A percentile compares a stretch with the other conserved stretches of the same genome.
Evolutionary conservation across 768 basidiomycete species (phyloP).

Genomic region (Mycena galopus): DNA sequence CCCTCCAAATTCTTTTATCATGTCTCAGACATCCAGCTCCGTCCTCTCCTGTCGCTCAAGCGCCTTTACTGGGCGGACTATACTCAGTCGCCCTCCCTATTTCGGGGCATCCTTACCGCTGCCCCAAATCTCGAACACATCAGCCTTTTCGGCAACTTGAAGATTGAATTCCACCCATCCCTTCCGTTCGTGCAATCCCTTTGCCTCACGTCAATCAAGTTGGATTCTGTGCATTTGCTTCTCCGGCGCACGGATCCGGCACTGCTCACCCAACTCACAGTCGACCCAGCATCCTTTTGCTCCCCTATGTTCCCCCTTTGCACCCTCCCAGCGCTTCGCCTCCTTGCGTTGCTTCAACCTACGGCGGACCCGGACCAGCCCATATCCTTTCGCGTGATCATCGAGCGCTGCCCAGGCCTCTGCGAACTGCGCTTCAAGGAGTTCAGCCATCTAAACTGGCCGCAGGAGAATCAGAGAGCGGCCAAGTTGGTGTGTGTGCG

Average conservation of each 20-base stretch:
- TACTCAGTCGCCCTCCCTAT: not conserved
- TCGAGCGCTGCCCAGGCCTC: not conserved
- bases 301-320: not conserved
- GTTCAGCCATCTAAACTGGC: not conserved
- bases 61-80: not conserved
- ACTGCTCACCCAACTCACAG: not conserved
- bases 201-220: not conserved
- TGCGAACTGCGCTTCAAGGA: not conserved
- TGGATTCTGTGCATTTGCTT: not conserved
- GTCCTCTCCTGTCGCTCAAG: not conserved
- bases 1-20: too few species aligned
- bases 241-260: not conserved
- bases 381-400: not conserved
- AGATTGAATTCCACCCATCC: not conserved
- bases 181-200: not conserved
- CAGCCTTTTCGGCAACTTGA: not conserved
- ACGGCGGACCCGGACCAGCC: not conserved
- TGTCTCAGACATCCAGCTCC: too few species aligned
- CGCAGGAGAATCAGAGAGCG: not conserved
- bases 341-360: not conserved
- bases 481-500: not conserved
- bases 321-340: not conserved
- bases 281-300: not conserved
- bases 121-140: not conserved
- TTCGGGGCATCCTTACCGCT: not conserved